Percentiles rank a stretch among this genome's conserved stretches.
These are phyloP conservation scores for Zygosaccharomyces bailii DNA, from an alignment of 805 yeast genomes.

Conservation along the genomic window DNA sequence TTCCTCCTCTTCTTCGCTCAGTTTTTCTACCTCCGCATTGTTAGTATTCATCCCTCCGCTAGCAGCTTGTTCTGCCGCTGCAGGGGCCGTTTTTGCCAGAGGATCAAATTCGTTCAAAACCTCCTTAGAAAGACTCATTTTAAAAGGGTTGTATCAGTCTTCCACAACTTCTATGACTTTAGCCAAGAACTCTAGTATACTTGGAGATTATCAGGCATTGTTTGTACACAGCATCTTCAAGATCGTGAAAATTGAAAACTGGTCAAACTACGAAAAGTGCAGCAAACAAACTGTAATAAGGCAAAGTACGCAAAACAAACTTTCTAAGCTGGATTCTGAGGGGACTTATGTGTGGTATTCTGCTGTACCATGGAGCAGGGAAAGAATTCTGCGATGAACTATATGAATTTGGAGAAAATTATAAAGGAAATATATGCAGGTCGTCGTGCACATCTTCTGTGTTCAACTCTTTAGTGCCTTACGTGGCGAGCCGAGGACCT, in stretches of 20 bases:
- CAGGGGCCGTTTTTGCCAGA: background rate
- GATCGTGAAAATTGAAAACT: background rate
- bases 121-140: background rate
- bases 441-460: conserved; percentile 10
- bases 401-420: conserved; percentile 20
- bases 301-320: background rate
- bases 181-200: background rate
- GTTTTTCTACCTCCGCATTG: conserved; percentile 1
- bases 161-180: background rate
- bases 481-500: conserved; percentile 61
- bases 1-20: conserved; percentile 22
- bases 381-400: conserved; percentile 9
- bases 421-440: background rate
- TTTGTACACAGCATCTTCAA: background rate
- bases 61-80: conserved; percentile 2
- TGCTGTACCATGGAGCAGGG: conserved; percentile 34
- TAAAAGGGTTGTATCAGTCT: background rate
- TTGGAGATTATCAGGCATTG: background rate
- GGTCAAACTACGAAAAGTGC: background rate
- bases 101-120: conserved; percentile 11
- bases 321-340: background rate
- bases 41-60: conserved; percentile 4
- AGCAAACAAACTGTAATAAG: too few species aligned
- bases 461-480: conserved; percentile 41
- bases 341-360: conserved; percentile 53